Conservation (phyloP, 257 asterid genomes). For the Solanum arcanum region DNA sequence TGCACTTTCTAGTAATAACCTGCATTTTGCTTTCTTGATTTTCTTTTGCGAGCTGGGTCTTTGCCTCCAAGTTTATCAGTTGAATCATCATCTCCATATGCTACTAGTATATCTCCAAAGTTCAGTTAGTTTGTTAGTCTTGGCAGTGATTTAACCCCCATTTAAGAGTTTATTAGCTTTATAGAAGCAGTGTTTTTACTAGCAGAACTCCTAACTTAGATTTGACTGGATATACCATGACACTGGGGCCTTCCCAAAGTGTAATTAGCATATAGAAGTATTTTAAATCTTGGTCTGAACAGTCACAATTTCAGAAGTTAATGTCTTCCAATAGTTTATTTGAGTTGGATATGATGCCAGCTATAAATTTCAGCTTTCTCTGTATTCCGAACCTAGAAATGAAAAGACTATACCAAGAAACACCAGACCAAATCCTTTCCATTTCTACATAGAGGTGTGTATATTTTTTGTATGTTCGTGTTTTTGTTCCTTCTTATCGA, state of each 20-base stretch:
- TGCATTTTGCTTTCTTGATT: not conserved
- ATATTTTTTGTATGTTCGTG: not conserved
- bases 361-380: constrained; percentile 46
- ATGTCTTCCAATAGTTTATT: too few species aligned
- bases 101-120: constrained; percentile 29
- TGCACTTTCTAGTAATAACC: not conserved
- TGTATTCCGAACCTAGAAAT: constrained; percentile 53
- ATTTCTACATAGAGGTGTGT: constrained; percentile 74
- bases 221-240: not conserved
- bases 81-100: constrained; percentile 54
- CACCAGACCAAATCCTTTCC: constrained; percentile 74
- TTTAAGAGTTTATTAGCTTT: not conserved
- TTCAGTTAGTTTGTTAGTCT: constrained; percentile 8
- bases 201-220: not conserved
- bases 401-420: constrained; percentile 53
- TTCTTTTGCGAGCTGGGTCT: constrained; percentile 35
- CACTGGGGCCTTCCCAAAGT: not conserved
- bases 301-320: too few species aligned
- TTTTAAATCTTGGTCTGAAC: too few species aligned
- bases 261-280: not conserved
- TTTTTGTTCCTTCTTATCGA: not conserved
- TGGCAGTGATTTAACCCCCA: not conserved
- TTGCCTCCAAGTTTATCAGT: constrained; percentile 32
- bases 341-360: too few species aligned
- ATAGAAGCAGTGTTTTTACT: not conserved